These are phyloP conservation scores for Kodamaea sagamina DNA, from an alignment of 805 yeast species.

Conservation along the genomic window DNA sequence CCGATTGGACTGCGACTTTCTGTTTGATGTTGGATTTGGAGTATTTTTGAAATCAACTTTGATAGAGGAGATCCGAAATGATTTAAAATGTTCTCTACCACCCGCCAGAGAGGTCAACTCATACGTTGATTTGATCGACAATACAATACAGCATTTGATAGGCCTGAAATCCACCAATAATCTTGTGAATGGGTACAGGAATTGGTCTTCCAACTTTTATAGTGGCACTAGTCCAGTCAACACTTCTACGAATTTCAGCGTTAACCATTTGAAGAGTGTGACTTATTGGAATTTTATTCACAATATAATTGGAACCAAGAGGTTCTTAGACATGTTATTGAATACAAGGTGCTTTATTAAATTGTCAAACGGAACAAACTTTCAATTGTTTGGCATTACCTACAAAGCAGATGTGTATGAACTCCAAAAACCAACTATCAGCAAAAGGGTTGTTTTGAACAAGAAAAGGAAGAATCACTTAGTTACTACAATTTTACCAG, in stretches of 20 bases:
- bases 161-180: conserved; percentile 35
- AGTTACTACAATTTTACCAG: background rate
- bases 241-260: conserved; percentile 32
- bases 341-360: conserved; percentile 32
- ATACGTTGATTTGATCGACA: conserved; percentile 41
- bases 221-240: conserved; percentile 24
- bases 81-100: background rate
- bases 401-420: background rate
- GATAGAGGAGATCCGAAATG: background rate
- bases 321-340: conserved; percentile 43
- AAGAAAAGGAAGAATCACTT: background rate
- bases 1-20: background rate
- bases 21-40: background rate
- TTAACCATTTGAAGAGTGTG: conserved; percentile 40
- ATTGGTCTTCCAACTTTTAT: conserved; percentile 29
- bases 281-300: conserved; percentile 47
- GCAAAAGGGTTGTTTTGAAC: background rate
- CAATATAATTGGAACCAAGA: conserved; percentile 37
- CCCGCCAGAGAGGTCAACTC: background rate
- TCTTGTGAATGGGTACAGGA: conserved; percentile 45
- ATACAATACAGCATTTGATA: conserved; percentile 35
- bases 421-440: background rate
- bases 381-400: conserved; percentile 30
- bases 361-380: conserved; percentile 12
- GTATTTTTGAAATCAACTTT: conserved; percentile 7